phyloP scores from a whole-genome alignment of 129 eudicot species.

The Flaveria linearis region DNA sequence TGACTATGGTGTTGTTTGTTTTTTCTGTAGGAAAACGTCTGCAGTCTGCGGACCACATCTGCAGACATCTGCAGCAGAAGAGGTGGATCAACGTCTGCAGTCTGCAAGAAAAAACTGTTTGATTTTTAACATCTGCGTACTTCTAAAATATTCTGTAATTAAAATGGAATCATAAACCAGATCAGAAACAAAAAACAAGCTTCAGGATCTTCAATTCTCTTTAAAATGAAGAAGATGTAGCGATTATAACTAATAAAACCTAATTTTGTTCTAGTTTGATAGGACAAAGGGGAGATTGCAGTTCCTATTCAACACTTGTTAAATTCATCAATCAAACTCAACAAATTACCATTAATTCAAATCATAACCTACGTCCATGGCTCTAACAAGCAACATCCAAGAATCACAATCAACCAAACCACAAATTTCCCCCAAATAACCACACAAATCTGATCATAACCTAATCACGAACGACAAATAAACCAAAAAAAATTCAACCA shows the following conservation, averaged over 20 bases:
- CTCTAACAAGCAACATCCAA: conserved; percentile 6
- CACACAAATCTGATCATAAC: background rate
- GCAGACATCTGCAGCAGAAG: no score
- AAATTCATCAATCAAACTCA: conserved; percentile 3
- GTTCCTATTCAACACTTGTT: conserved; percentile 22
- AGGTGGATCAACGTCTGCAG: no score
- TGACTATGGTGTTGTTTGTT: no score
- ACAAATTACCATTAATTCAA: conserved; percentile 18
- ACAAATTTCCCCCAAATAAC: conserved; percentile 2
- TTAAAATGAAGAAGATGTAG: background rate
- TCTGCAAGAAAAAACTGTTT: no score
- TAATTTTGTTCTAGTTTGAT: conserved; percentile 1
- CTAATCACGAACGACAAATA: background rate
- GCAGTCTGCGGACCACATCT: no score
- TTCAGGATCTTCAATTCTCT: no score
- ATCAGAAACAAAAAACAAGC: no score
- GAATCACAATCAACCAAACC: background rate
- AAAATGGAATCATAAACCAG: no score
- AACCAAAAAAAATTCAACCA: background rate
- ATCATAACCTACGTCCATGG: conserved; percentile 14
- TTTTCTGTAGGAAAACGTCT: no score
- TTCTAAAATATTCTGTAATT: no score
- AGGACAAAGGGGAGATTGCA: background rate
- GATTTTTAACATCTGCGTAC: no score
- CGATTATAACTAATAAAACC: background rate